Base-by-base conservation (phyloP, 805 yeast genomes). In the Ogataea methanolica region DNA sequence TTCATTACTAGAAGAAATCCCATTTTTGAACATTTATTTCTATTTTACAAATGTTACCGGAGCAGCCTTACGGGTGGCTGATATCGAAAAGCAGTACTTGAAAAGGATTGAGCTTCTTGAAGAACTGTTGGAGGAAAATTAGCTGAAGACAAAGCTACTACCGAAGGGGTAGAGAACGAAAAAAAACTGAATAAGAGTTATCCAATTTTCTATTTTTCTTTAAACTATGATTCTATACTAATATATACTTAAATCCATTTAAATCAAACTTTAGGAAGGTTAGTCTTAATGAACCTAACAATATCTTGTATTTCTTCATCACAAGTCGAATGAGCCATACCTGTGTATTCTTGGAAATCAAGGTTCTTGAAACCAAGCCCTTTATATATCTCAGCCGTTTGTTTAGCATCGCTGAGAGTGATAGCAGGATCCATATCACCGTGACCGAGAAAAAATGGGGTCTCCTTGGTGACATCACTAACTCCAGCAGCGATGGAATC, bases 401-500 rank as follows among this genome's bases (percentile, higher is more conserved):
- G 46, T 38, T 68, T 60, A 2, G 79, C 82, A 22, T 53, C 63
- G 7, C 64, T 53, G 37, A 65, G 67, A 8, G 65, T 58, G 11
- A 92, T 78, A 4, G 91, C 71, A 1, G 85, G 85, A 62, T 92
- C 98, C 3, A 61, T 66, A 5, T 81, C 80, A 33, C 99, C 98
- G 65, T 92, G 97, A 7, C 94, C 96, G 56, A 88, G 87, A 69
- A 90, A 88, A 7, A 88, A 70, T 1, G 96, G 96, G 0, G 96
- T 86, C 6, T 72, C 67, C 15, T 67, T 60, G 61, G 89, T 88
- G 33, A 60, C 59, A n/a, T 67, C 64, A 14, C 51, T 56, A 23
- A 66, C 36, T 16, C 51, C 48, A 2, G 50, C 51, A 39, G 50
- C 39, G 37, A 70, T 46, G 7, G 66, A 63, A 6, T 55, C 50